phyloP scores from a whole-genome alignment of 192 early-diverging fungal species.

The Linnemannia elongata region DNA sequence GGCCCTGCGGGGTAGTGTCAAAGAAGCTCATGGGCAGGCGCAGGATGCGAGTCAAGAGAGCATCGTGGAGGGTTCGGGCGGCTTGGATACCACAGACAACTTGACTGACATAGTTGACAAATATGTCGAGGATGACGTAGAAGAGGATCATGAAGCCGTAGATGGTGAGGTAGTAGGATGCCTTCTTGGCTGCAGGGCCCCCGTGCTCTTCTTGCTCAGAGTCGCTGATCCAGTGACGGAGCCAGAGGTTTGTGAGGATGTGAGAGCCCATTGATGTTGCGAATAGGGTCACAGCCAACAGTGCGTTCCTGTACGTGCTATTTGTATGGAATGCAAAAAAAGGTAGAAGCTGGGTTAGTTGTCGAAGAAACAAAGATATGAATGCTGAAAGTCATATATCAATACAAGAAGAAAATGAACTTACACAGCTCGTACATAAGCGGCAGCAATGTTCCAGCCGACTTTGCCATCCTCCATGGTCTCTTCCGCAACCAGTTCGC shows the following conservation, averaged over 20 bases:
- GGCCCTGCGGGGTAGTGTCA: slow-evolving; percentile 82
- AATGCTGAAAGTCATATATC: neutral
- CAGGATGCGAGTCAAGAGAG: slow-evolving; percentile 30
- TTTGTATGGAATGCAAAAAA: neutral
- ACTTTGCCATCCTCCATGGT: slow-evolving; percentile 84
- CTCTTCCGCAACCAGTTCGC: slow-evolving; percentile 79
- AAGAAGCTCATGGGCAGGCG: slow-evolving; percentile 77
- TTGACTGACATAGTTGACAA: slow-evolving; percentile 5
- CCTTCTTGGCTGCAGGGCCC: neutral
- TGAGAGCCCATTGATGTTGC: neutral
- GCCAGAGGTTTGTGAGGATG: slow-evolving; percentile 12
- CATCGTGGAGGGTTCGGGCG: slow-evolving; percentile 37
- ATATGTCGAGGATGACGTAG: slow-evolving; percentile 19
- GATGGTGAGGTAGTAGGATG: slow-evolving; percentile 9
- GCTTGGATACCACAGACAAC: slow-evolving; percentile 39
- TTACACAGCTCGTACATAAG: slow-evolving; percentile 73
- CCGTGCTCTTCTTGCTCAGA: neutral
- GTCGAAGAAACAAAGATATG: too few relatives aligned
- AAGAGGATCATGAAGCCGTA: slow-evolving; percentile 16
- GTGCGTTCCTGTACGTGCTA: slow-evolving; percentile 2
- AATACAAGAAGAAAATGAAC: neutral
- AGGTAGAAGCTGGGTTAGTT: neutral
- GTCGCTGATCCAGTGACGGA: slow-evolving; percentile 21
- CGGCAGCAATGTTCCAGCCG: slow-evolving; percentile 74
- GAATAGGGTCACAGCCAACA: neutral